Evolutionary conservation across 352 stramenopile species (phyloP), one percentile per base, ranked within the genome.

Genomic region (Pythium folliculosum): DNA sequence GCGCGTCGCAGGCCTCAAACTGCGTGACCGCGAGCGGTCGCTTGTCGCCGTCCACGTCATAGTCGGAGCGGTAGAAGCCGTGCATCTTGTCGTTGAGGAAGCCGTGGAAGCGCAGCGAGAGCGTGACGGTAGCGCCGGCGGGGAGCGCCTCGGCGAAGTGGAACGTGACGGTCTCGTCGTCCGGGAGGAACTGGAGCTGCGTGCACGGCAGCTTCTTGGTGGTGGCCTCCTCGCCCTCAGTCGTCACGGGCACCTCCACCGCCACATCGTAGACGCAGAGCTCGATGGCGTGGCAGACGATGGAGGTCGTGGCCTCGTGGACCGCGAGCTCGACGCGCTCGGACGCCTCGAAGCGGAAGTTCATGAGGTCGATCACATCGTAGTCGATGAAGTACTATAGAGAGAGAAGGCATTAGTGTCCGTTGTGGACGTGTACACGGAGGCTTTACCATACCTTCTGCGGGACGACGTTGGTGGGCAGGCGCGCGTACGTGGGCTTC

Each of bases 61-160:
- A 99, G 62, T 88, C 87, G 25, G 77, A 94, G 49, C 96, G 87
- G 80, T 99, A 99, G 72, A 99, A 99, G 35, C 97, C 96, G 38
- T 90, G 89, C 80, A 99, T 94, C 76, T 98, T 86, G 77, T 98
- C 94, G 76, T 96, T 96, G 63, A 95, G 65, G 43, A 83, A 79
- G 44, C 88, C 85, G 54, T 94, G 80, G 69, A 89, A 94, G 19
- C 67, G 63, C 30, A 92, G 62, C 49, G 62, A 43, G 8, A 91
- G 69, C 63, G 73, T 84, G 51, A 80, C 73, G 1, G 30, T 47
- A 9, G 76, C 58, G 63, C 72, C 77, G 1, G 59, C 56, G 7
- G 72, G 60, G 32, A 93, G 53, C 16, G 60, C 48, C 54, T 88
- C 64, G 7, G 60, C 70, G 49, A 93, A 88, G 56, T 83, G 69